Evolutionary conservation across 2,329 filamentous ascomycete species (phyloP), one percentile per base, ranked within the genome.

Genomic region (Colletotrichum falcatum): DNA sequence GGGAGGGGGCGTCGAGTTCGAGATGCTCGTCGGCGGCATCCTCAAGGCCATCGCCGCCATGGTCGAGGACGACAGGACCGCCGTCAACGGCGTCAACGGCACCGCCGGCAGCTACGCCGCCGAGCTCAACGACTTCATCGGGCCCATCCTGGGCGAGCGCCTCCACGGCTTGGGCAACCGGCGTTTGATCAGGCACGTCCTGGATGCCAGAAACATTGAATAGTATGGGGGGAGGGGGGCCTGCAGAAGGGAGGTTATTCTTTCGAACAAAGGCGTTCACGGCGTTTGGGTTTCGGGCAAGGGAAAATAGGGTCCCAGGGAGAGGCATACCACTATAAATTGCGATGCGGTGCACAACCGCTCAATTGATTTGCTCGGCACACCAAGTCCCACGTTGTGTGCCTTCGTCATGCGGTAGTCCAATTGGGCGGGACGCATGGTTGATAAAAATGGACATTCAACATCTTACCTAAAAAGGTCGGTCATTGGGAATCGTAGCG

Each of bases 1-100:
- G 75, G 82, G 82, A 18, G 86, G 87, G 39, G 78, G 81, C 0
- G 79, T 87, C 61, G 87, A 90, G 74, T 85, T 85, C 66, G 86
- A 89, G 74, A 85, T 87, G 81, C 79, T 90, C 14, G 81, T 89
- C 0, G 84, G 87, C 63, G 87, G 83, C n/a, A 83, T 90, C 58
- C 78, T 89, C 58, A 86, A 87, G 74, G 86, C 86, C 0, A 81
- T 88, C 8, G 79, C 82, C 20, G 84, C 83, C 0, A 78, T 89
- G 12, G 77, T 79, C 1, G 79, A 80, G 26, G 70, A 69, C 28
- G 71, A 73, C 2, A 72, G 53, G 46, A 26, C 61, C 1, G n/a
- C 60, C 14, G 69, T 70, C 53, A 72, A 72, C 56, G 73, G 73
- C 5, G 39, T 73, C 61, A 70, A 72, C 33, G 72, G 72, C 42